Evolutionary conservation across 1,284 basidiomycete genomes (phyloP).

Genomic region (Ustilago hordei): DNA sequence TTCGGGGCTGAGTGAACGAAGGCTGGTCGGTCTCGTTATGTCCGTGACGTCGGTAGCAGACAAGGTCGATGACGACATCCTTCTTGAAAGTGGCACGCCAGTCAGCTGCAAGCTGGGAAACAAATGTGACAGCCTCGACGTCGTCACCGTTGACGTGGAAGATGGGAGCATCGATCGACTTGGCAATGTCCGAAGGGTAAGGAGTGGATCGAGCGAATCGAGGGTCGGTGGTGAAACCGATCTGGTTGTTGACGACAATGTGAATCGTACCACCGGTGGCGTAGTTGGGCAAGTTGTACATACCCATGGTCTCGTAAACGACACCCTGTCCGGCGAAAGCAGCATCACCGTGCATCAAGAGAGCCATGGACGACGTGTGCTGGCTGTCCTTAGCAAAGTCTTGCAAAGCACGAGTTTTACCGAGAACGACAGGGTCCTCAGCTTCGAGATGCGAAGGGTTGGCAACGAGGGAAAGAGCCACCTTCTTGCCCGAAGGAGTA

Average conservation of each 20-base stretch:
- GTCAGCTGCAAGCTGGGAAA: constrained; percentile 96
- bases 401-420: constrained; percentile 96
- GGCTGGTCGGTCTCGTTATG: constrained; percentile 99
- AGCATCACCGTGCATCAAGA: constrained; percentile 96
- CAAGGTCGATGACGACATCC: constrained; percentile 97
- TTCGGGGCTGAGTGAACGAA: constrained; percentile 96
- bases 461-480: constrained; percentile 94
- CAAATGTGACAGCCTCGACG: constrained; percentile 92
- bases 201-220: constrained; percentile 97
- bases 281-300: constrained; percentile 93
- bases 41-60: constrained; percentile 98
- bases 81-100: constrained; percentile 99
- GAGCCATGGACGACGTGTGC: constrained; percentile 77
- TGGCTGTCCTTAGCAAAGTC: constrained; percentile 89
- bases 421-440: constrained; percentile 95
- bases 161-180: constrained; percentile 97
- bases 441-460: constrained; percentile 99
- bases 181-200: constrained; percentile 99
- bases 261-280: constrained; percentile 98
- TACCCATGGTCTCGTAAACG: constrained; percentile 99
- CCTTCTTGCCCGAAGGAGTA: constrained; percentile 97
- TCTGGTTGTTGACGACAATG: constrained; percentile 99
- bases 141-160: constrained; percentile 99
- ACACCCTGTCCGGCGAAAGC: constrained; percentile 98
- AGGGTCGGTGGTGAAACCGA: constrained; percentile 99